Base-by-base conservation (phyloP, 139 green algal genomes). In the Desmodesmus armatus region DNA sequence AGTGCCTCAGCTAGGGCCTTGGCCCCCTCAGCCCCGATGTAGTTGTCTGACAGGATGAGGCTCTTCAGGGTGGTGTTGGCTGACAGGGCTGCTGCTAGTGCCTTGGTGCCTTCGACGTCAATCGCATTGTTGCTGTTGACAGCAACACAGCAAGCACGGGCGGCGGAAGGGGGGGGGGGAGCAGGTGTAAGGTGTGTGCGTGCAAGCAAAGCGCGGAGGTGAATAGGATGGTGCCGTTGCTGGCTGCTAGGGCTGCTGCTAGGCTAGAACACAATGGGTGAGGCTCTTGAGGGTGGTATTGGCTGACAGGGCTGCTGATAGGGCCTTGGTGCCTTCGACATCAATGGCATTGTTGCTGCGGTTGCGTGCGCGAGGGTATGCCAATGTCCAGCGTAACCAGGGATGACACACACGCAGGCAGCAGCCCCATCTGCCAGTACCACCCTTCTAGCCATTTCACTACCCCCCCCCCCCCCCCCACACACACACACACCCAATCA, bases 1-100 rank as follows among this genome's bases (percentile, higher is more conserved):
- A 99, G 84, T 0, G 95, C 96, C 29, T 94, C 91, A 35, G 95
- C 92, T 19, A 99, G 78, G 0, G 94, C 94, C 1, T 78, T 87
- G 40, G 91, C 91, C 17, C 94, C 94, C 70, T 93, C 89, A 5
- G 37, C 41, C 0, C 62, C 53, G 2, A 92, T 60, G 81, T 97
- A 96, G 87, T 99, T 99, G 90, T 95, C 91, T 66, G 89, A 96
- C 35, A 99, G 89, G 47, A 94, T 92, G 51, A 99, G 87, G n/a
- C 62, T 83, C 58, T 85, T 88, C 3, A 98, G 41, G 17, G 84
- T 93, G 25, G 86, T 92, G 90, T 98, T 98, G 60, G 81, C 74
- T 13, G 67, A 49, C 19, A 93, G 67, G 17, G 84, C 88, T 53
- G 88, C 75, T 15, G 88, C 79, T 3, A 93, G 66, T 3, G 87